Conservation (phyloP, 495 filamentous ascomycete genomes). For the Echria macrotheca region DNA sequence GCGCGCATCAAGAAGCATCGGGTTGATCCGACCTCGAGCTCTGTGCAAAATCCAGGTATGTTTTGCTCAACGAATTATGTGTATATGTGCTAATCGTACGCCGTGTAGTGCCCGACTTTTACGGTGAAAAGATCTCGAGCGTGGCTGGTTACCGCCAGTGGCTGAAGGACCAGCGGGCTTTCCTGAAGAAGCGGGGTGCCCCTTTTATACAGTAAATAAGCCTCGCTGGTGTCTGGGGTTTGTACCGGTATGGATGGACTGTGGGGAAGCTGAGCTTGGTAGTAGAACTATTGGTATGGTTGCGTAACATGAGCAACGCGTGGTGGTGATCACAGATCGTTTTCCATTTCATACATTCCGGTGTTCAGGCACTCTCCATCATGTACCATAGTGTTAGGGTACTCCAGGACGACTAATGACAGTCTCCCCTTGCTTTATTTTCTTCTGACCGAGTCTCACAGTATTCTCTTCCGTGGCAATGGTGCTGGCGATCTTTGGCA, state of each 20-base stretch:
- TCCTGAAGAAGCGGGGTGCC: slow-evolving; percentile 79
- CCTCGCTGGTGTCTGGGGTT: background rate
- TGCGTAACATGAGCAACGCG: no score
- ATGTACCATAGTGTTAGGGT: slow-evolving; percentile 28
- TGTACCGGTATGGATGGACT: background rate
- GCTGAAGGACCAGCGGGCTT: slow-evolving; percentile 96
- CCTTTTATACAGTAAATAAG: slow-evolving; percentile 34
- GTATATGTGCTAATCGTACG: no score
- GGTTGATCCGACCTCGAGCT: slow-evolving; percentile 68
- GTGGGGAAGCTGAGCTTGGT: no score
- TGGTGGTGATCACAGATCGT: no score
- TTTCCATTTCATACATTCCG: no score
- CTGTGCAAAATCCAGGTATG: slow-evolving; percentile 54
- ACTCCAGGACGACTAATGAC: slow-evolving; percentile 18
- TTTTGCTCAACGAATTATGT: no score
- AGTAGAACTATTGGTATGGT: no score
- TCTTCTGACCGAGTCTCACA: background rate
- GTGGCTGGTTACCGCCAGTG: slow-evolving; percentile 86
- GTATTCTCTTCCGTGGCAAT: no score
- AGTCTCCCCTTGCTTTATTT: slow-evolving; percentile 16
- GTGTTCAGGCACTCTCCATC: slow-evolving; percentile 31
- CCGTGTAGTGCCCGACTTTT: slow-evolving; percentile 63
- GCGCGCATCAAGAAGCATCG: slow-evolving; percentile 79
- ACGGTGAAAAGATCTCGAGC: slow-evolving; percentile 93
- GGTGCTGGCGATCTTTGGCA: no score